Percentiles rank a stretch among this genome's conserved stretches.
Conservation (phyloP, 2,329 filamentous ascomycete species). For the Beauveria bassiana region DNA sequence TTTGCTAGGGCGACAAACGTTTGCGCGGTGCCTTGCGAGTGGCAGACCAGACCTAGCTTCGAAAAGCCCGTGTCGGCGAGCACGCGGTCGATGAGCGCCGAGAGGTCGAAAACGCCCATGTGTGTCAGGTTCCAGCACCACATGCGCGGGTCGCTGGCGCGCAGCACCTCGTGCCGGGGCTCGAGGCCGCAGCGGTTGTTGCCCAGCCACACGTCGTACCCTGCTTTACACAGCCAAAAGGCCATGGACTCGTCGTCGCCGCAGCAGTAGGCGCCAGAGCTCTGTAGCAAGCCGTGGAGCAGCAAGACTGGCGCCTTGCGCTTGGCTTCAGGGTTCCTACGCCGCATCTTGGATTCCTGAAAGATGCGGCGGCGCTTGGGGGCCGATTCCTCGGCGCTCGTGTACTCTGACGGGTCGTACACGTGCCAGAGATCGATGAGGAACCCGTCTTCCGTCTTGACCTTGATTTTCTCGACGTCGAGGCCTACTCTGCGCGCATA, state of each 20-base stretch:
- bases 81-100: conserved; percentile 72
- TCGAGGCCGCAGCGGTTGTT: conserved; percentile 86
- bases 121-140: conserved; percentile 96
- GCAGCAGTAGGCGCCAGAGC: conserved; percentile 77
- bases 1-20: conserved; percentile 83
- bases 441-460: conserved; percentile 92
- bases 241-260: conserved; percentile 87
- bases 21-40: conserved; percentile 88
- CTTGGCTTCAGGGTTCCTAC: conserved; percentile 31
- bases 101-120: conserved; percentile 84
- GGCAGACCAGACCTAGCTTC: conserved; percentile 75
- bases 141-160: conserved; percentile 76
- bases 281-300: conserved; percentile 84
- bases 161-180: conserved; percentile 65
- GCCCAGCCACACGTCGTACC: conserved; percentile 92
- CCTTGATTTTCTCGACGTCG: conserved; percentile 73
- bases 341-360: conserved; percentile 28
- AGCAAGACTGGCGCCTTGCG: conserved; percentile 76
- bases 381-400: conserved; percentile 33
- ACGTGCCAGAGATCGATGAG: conserved; percentile 85
- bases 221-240: conserved; percentile 85
- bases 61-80: conserved; percentile 74
- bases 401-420: conserved; percentile 72
- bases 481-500: conserved; percentile 84
- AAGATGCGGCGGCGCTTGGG: conserved; percentile 53